These are phyloP conservation scores for Fusarium subtropicale DNA, from an alignment of 2,329 filamentous ascomycete genomes.

Conservation along the genomic window DNA sequence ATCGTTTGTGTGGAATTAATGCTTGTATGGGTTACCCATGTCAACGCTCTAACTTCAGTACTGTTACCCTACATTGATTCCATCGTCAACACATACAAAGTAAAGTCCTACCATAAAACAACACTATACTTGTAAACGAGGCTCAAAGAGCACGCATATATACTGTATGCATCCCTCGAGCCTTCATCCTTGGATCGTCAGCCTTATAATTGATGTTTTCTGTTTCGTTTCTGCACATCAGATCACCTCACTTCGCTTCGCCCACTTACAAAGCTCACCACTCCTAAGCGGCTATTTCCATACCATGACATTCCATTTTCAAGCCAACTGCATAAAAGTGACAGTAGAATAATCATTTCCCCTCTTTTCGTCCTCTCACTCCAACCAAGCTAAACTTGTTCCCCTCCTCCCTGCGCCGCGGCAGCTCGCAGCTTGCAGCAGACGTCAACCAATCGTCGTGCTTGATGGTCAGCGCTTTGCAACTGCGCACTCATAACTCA, in stretches of 20 bases:
- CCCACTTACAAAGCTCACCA: neutral
- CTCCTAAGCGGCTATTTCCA: constrained; percentile 13
- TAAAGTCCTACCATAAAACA: neutral
- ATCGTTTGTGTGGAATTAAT: neutral
- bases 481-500: constrained; percentile 10
- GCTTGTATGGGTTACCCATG: neutral
- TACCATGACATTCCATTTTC: neutral
- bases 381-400: constrained; percentile 11
- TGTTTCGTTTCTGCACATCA: constrained; percentile 12
- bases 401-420: constrained; percentile 8
- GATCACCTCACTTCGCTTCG: constrained; percentile 2
- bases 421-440: constrained; percentile 25
- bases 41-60: neutral
- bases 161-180: constrained; percentile 20
- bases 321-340: constrained; percentile 10
- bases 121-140: neutral
- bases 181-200: constrained; percentile 30
- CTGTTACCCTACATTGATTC: constrained; percentile 15
- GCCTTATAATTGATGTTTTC: constrained; percentile 26
- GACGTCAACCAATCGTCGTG: constrained; percentile 30
- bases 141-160: neutral
- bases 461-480: constrained; percentile 5
- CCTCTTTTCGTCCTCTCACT: constrained; percentile 13
- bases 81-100: neutral
- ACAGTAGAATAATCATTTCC: constrained; percentile 1